These are phyloP conservation scores for Mycena metata DNA, from an alignment of 768 basidiomycete genomes.

Conservation along the genomic window DNA sequence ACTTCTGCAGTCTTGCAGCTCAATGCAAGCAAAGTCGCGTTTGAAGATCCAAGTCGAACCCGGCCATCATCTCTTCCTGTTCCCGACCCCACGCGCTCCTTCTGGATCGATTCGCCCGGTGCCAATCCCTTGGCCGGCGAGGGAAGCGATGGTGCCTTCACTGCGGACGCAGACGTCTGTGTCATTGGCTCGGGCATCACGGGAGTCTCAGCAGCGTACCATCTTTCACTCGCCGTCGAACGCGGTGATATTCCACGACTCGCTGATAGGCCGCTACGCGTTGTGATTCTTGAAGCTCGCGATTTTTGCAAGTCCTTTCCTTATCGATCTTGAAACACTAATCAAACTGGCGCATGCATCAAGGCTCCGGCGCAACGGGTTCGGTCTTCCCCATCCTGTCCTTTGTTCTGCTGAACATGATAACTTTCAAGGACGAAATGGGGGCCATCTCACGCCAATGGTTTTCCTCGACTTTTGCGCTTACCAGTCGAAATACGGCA, in stretches of 20 bases:
- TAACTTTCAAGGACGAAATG: slow-evolving; percentile 28
- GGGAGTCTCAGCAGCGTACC: slow-evolving; percentile 81
- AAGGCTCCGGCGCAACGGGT: slow-evolving; percentile 87
- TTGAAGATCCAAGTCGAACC: background rate
- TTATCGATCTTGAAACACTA: slow-evolving; percentile 5
- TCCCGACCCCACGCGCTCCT: slow-evolving; percentile 75
- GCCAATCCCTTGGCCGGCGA: slow-evolving; percentile 76
- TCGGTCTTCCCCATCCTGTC: slow-evolving; percentile 5
- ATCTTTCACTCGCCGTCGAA: slow-evolving; percentile 61
- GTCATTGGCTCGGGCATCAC: slow-evolving; percentile 88
- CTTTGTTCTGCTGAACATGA: background rate
- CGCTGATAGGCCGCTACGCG: slow-evolving; percentile 52
- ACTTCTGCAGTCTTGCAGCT: slow-evolving; percentile 2
- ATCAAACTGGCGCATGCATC: background rate
- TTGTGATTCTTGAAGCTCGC: slow-evolving; percentile 85
- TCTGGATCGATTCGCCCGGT: slow-evolving; percentile 74
- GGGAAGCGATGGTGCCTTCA: slow-evolving; percentile 73
- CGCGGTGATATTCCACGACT: slow-evolving; percentile 33
- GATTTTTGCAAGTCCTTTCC: slow-evolving; percentile 77
- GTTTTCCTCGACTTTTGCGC: slow-evolving; percentile 30
- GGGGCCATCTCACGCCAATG: slow-evolving; percentile 32
- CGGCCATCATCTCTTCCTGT: slow-evolving; percentile 59
- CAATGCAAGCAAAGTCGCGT: background rate
- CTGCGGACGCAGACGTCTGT: slow-evolving; percentile 74
- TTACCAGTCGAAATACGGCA: slow-evolving; percentile 27